Conservation (phyloP, 2,329 filamentous ascomycete genomes). For the Colletotrichum sp. region DNA sequence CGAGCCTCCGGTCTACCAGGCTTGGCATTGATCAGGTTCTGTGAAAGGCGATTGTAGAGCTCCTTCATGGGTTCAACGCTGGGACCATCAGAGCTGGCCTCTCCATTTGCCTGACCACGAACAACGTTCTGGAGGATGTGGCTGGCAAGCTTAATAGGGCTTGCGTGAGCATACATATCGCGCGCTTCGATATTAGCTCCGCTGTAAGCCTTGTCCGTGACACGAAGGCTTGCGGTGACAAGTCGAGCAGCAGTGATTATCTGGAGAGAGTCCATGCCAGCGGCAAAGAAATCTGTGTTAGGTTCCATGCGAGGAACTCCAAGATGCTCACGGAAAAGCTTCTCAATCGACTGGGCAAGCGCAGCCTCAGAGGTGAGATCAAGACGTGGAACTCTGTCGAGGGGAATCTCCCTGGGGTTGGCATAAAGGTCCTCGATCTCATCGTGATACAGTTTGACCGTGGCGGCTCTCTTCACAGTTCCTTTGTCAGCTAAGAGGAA, state of each 20-base stretch:
- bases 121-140: slow-evolving; percentile 25
- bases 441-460: slow-evolving; percentile 44
- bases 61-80: slow-evolving; percentile 29
- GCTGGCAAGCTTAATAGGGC: slow-evolving; percentile 33
- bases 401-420: slow-evolving; percentile 21
- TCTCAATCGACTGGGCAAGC: slow-evolving; percentile 28
- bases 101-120: background rate
- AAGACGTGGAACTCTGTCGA: slow-evolving; percentile 16
- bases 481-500: slow-evolving; percentile 51
- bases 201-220: slow-evolving; percentile 35
- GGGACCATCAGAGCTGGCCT: background rate
- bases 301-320: slow-evolving; percentile 19
- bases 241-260: slow-evolving; percentile 38
- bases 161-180: slow-evolving; percentile 43
- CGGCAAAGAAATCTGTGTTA: slow-evolving; percentile 40
- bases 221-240: slow-evolving; percentile 36
- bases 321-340: slow-evolving; percentile 24
- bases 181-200: slow-evolving; percentile 38
- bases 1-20: slow-evolving; percentile 31
- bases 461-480: slow-evolving; percentile 45
- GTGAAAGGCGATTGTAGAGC: slow-evolving; percentile 38
- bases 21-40: slow-evolving; percentile 27
- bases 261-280: slow-evolving; percentile 45
- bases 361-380: slow-evolving; percentile 26
- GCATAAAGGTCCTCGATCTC: slow-evolving; percentile 49